phyloP scores from a whole-genome alignment of 352 stramenopile species.

The Pythium vanterpoolii region DNA sequence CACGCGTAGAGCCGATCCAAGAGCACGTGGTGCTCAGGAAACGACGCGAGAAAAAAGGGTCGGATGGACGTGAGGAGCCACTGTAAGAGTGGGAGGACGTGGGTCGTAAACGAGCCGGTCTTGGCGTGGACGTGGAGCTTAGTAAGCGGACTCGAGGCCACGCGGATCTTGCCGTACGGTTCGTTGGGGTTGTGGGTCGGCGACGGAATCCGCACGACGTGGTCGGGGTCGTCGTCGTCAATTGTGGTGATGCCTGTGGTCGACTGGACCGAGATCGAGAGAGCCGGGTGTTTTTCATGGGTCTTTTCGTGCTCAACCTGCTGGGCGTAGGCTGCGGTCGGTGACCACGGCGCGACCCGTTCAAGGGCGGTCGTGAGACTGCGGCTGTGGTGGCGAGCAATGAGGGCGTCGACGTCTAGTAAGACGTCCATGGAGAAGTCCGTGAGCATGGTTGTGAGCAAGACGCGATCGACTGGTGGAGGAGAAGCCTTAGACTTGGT shows the following conservation, averaged over 20 bases:
- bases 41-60: conserved; percentile 40
- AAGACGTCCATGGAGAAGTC: conserved; percentile 53
- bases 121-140: conserved; percentile 61
- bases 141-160: conserved; percentile 56
- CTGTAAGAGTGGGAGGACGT: conserved; percentile 42
- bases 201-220: conserved; percentile 17
- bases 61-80: conserved; percentile 38
- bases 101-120: conserved; percentile 43
- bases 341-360: conserved; percentile 35
- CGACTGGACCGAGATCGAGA: conserved; percentile 31
- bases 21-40: conserved; percentile 51
- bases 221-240: conserved; percentile 7
- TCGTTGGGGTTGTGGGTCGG: conserved; percentile 14
- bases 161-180: conserved; percentile 23
- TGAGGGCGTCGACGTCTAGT: conserved; percentile 53
- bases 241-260: conserved; percentile 4
- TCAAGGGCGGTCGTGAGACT: conserved; percentile 29
- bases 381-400: conserved; percentile 37
- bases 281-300: conserved; percentile 30
- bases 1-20: conserved; percentile 47
- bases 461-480: conserved; percentile 8
- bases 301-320: conserved; percentile 31
- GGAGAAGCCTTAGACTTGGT: too few species aligned
- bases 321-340: conserved; percentile 28
- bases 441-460: conserved; percentile 41